These are phyloP conservation scores for Aspergillus bombycis DNA, from an alignment of 2,329 filamentous ascomycete species.

Conservation along the genomic window DNA sequence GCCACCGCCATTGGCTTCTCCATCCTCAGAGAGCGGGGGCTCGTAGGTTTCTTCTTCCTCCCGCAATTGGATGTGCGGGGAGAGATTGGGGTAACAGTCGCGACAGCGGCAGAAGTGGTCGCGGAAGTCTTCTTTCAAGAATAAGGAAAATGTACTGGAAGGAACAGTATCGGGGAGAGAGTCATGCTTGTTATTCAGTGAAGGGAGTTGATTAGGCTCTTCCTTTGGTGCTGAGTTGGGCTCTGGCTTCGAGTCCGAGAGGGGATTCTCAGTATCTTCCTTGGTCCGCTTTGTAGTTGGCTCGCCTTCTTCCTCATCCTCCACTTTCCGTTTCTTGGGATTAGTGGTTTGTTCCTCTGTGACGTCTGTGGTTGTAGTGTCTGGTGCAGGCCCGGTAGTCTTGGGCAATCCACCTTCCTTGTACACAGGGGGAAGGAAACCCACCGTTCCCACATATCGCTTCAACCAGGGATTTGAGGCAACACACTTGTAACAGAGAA, in stretches of 20 bases:
- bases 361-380: background rate
- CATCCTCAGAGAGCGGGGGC: slow-evolving; percentile 76
- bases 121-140: slow-evolving; percentile 79
- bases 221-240: background rate
- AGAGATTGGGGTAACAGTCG: slow-evolving; percentile 75
- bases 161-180: slow-evolving; percentile 60
- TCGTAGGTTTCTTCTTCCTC: slow-evolving; percentile 96
- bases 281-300: slow-evolving; percentile 52
- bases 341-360: slow-evolving; percentile 24
- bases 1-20: slow-evolving; percentile 52
- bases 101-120: slow-evolving; percentile 79
- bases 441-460: slow-evolving; percentile 75
- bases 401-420: slow-evolving; percentile 35
- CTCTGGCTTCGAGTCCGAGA: slow-evolving; percentile 16
- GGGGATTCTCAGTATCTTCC: slow-evolving; percentile 34
- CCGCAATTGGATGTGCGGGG: slow-evolving; percentile 75
- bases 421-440: slow-evolving; percentile 77
- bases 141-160: slow-evolving; percentile 72
- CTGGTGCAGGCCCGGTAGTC: background rate
- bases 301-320: slow-evolving; percentile 45
- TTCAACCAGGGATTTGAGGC: slow-evolving; percentile 90
- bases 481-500: slow-evolving; percentile 93
- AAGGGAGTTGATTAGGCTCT: slow-evolving; percentile 9
- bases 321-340: slow-evolving; percentile 69
- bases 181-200: slow-evolving; percentile 58